Conservation (phyloP, 2,329 filamentous ascomycete species). For the Keithomyces neogunnii region DNA sequence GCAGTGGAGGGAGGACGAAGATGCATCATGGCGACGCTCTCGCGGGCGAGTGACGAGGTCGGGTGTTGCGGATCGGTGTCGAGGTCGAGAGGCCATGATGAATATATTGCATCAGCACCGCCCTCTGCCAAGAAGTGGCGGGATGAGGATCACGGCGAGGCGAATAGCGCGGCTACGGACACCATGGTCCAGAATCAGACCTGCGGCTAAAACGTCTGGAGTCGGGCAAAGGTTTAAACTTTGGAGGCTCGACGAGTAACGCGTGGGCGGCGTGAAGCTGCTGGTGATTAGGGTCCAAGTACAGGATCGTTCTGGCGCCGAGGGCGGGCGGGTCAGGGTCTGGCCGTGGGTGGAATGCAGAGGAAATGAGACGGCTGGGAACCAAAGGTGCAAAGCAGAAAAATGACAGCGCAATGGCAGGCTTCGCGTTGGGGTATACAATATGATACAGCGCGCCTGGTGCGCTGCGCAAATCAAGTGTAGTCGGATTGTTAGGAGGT, state of each 20-base stretch:
- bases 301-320: no score
- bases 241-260: not conserved
- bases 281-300: not conserved
- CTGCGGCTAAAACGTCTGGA: not conserved
- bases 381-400: no score
- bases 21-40: conserved; percentile 13
- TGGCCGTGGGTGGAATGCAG: no score
- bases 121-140: conserved; percentile 1
- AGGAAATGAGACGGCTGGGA: no score
- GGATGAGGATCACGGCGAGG: not conserved
- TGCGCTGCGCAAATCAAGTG: no score
- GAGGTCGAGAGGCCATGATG: conserved; percentile 6
- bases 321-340: no score
- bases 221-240: not conserved
- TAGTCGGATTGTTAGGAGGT: no score
- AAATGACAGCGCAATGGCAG: no score
- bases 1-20: conserved; percentile 46
- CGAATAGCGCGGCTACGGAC: not conserved
- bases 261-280: not conserved
- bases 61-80: conserved; percentile 2
- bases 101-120: conserved; percentile 5
- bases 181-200: conserved; percentile 8
- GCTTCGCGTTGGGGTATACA: no score
- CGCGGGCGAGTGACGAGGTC: conserved; percentile 14
- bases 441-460: no score